Percentiles rank a stretch among this genome's conserved stretches.
These are phyloP conservation scores for Podospora sp. DNA, from an alignment of 495 filamentous ascomycete genomes.

Conservation along the genomic window DNA sequence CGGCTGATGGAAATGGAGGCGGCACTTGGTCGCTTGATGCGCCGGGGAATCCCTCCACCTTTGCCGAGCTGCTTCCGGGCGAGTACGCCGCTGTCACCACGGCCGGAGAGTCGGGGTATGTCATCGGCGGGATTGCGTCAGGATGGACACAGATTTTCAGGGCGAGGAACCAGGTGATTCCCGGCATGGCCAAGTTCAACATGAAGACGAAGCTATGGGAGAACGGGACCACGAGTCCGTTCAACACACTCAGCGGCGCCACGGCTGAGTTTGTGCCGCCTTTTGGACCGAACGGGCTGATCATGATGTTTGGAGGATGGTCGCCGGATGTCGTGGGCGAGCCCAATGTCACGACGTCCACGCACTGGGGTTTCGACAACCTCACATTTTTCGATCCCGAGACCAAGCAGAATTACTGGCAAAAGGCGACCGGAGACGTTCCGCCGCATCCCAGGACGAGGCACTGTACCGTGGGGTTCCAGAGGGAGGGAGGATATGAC, in stretches of 20 bases:
- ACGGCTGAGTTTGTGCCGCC: constrained; percentile 37
- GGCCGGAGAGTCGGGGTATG: constrained; percentile 16
- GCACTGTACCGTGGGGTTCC: constrained; percentile 38
- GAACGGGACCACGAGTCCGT: constrained; percentile 26
- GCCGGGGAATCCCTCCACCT: constrained; percentile 3
- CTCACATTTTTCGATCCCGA: constrained; percentile 44
- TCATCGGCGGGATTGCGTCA: constrained; percentile 23
- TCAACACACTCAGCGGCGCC: constrained; percentile 19
- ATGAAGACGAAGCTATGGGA: constrained; percentile 25
- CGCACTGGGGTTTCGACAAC: constrained; percentile 24
- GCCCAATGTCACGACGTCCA: neutral
- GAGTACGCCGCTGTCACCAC: constrained; percentile 16
- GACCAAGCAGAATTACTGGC: constrained; percentile 38
- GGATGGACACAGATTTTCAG: constrained; percentile 18
- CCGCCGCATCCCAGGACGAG: constrained; percentile 27
- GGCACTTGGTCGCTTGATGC: constrained; percentile 38
- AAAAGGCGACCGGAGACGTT: constrained; percentile 34
- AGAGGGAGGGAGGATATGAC: constrained; percentile 40
- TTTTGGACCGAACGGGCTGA: constrained; percentile 34
- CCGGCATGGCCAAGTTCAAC: constrained; percentile 29
- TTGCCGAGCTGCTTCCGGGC: constrained; percentile 11
- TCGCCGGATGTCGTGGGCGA: constrained; percentile 26
- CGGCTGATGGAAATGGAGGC: constrained; percentile 39
- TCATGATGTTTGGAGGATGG: constrained; percentile 42
- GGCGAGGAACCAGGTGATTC: constrained; percentile 10